Base-by-base conservation (phyloP, 2,329 filamentous ascomycete genomes). In the Penicillium palitans region DNA sequence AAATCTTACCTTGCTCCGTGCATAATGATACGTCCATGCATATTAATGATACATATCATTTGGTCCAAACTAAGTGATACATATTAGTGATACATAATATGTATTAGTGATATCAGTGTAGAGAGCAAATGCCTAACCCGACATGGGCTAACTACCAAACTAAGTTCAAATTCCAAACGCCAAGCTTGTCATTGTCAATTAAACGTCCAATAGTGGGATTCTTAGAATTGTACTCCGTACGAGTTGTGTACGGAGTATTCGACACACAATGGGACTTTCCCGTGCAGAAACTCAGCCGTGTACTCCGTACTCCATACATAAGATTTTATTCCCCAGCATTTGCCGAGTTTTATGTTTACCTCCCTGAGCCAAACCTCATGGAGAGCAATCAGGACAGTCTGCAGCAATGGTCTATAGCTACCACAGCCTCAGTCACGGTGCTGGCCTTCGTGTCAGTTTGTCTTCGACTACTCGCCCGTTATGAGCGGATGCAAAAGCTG, bases 351-450 rank as follows among this genome's bases (percentile, higher is more conserved):
- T 3, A 37, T 48, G 29, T 48, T 24, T 17, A 35, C 19, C 13
- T 48, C 31, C 46, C 15, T 37, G 2, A n/a, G 9, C 19, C 13
- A 9, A 25, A 4, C 8, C 12, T n/a, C 31, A 48, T 48, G 46
- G 21, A 37, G 35, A 35, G 46, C 31, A 17, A 48, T 9, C 7
- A 35, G 15, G 46, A 25, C 40, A 72, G 74, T 60, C 68, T 80
- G 24, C 78, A 80, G 64, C 74, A 74, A 68, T 81, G 79, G 79
- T 72, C 67, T 1, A 67, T 78, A 50, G 65, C 70, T 44, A 78
- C 79, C 13, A 72, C 78, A 31, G 69, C 70, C 10, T 72, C 75
- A 2, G 71, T 81, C 60, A 81, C 79, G 0, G 67, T 75, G 7
- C 66, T 82, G 27, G 75, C 79, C 2, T 60, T 77, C 19, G 39